Conservation (phyloP, 306 rosid species). For the Begonia peltatifolia region DNA sequence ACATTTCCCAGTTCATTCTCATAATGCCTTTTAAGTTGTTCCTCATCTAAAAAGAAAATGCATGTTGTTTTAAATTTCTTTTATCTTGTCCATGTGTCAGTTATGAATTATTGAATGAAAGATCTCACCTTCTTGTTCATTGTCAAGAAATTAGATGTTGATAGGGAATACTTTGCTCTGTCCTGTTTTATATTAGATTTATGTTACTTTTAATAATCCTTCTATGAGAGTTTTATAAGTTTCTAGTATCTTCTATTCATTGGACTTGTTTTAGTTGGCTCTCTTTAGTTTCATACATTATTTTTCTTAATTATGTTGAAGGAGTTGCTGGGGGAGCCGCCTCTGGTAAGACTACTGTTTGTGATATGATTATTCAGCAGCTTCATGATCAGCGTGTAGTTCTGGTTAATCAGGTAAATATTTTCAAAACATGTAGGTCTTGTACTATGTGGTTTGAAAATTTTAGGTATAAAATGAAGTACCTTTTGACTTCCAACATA, state of each 20-base stretch:
- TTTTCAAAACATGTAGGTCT: neutral
- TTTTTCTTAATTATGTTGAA: slow-evolving; percentile 9
- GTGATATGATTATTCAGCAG: slow-evolving; percentile 96
- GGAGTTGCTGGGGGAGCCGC: slow-evolving; percentile 99
- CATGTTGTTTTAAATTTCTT: neutral
- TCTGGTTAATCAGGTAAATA: slow-evolving; percentile 78
- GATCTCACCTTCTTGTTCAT: no score
- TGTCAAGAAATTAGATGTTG: no score
- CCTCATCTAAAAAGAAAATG: slow-evolving; percentile 1
- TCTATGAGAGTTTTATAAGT: neutral
- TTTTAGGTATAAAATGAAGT: slow-evolving; percentile 1
- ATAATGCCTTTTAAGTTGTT: no score
- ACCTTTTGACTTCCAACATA: slow-evolving; percentile 2
- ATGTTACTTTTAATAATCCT: neutral
- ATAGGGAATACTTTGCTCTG: neutral
- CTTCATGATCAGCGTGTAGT: slow-evolving; percentile 97
- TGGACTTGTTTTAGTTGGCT: neutral
- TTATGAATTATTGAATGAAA: no score
- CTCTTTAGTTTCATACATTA: neutral
- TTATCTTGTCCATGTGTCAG: neutral
- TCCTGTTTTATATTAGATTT: neutral
- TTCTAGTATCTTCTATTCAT: neutral
- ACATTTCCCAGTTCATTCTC: no score
- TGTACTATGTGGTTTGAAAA: neutral
- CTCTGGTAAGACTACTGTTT: slow-evolving; percentile 92